Evolutionary conservation across 129 eudicot species (phyloP), one percentile per base, ranked within the genome.

Genomic region (Tanacetum coccineum): DNA sequence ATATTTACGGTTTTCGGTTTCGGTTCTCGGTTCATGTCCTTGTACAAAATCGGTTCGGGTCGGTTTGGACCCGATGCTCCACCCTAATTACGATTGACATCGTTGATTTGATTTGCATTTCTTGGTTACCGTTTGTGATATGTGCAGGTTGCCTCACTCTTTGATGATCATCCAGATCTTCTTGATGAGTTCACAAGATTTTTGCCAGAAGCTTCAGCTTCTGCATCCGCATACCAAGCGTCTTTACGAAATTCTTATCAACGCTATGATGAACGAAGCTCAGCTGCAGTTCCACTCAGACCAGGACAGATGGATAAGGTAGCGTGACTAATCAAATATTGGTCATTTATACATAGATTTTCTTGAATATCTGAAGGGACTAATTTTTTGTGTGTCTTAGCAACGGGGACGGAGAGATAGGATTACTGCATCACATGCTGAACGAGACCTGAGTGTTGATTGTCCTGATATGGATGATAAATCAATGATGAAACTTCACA

Each of bases 151-250:
- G 92, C 98, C 13, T 61, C 84, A 59, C 96, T 91, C 76, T 87
- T 91, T 78, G 85, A 78, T 62, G 95, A 83, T 67, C 98, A 91
- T 70, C 82, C 86, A 9, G 98, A 88, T 78, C 82, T 91, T 74
- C 88, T 91, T 25, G 96, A 91, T 0, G 98, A 91, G 80, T 91
- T 91, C 80, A 85, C 96, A 18, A 83, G 95, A 76, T 91, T 91
- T 70, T 74, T 91, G 72, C 98, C 98, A 4, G 96, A 85, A 74
- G 87, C 86, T 71, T 85, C 98, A 55, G 84, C 83, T 15, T 69
- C 89, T 12, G 96, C 86, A 49, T 79, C 90, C 51, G 84, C 85
- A 53, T 80, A 83, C 59, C 86, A 84, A 71, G 78, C 92, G 69
- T 70, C 88, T 47, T 59, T 76, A 65, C 80, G 87, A 62, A 82